A percentile compares a stretch with the other conserved stretches of the same genome.
Evolutionary conservation across 2,329 filamentous ascomycete genomes (phyloP).

Genomic region (Colletotrichum tropicale): DNA sequence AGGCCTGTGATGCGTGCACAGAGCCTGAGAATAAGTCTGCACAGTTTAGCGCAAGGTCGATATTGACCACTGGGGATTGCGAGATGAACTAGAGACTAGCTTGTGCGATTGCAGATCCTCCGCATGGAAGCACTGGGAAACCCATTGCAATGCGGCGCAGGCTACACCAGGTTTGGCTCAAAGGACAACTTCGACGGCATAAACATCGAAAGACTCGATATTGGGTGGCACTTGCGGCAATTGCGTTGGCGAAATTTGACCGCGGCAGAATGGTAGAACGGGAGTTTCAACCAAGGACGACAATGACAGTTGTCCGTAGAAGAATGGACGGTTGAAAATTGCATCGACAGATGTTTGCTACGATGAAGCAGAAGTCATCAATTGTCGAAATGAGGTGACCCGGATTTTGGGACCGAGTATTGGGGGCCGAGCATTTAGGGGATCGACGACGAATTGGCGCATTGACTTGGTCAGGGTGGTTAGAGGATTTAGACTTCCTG

Average conservation of each 20-base stretch:
- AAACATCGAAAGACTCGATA: neutral
- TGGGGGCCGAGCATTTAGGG: neutral
- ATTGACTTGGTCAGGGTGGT: conserved; percentile 3
- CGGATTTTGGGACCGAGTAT: neutral
- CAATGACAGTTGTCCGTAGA: neutral
- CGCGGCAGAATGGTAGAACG: neutral
- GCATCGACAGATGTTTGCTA: neutral
- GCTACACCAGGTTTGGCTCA: neutral
- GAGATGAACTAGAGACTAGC: neutral
- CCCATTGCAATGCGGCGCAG: neutral
- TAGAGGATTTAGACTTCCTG: conserved; percentile 12
- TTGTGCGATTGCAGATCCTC: conserved; percentile 5
- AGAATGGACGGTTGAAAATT: neutral
- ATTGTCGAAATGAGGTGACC: neutral
- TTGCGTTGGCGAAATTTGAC: neutral
- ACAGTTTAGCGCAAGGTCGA: neutral
- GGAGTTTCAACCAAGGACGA: neutral
- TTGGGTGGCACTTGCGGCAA: neutral
- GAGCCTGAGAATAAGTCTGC: neutral
- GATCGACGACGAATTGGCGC: neutral
- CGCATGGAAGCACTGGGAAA: neutral
- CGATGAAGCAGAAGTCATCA: neutral
- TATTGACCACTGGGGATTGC: neutral
- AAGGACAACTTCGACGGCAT: neutral
- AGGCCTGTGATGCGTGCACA: neutral